These are phyloP conservation scores for Tulasnella sp. DNA, from an alignment of 768 basidiomycete species.

Conservation along the genomic window DNA sequence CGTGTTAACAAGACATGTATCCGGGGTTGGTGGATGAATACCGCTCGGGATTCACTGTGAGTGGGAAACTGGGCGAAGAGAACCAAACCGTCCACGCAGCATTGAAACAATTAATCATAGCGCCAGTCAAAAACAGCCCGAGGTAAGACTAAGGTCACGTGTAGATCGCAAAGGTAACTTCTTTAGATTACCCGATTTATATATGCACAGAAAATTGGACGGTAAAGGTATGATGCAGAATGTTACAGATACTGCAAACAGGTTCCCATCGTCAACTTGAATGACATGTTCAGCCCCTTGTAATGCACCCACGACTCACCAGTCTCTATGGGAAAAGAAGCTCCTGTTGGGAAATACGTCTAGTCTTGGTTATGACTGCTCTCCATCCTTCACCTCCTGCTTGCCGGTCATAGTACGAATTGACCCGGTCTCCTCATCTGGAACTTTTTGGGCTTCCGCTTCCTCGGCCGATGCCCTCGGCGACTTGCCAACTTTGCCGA, in stretches of 20 bases:
- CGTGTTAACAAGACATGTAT: neutral
- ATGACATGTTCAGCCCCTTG: neutral
- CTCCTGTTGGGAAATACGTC: neutral
- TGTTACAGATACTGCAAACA: neutral
- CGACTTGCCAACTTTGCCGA: slow-evolving; percentile 30
- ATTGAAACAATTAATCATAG: neutral
- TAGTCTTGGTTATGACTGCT: neutral
- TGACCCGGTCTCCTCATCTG: neutral
- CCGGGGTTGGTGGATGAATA: neutral
- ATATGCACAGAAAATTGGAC: neutral
- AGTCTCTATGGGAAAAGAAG: neutral
- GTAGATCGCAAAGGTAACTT: neutral
- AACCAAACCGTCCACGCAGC: neutral
- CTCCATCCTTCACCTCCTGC: neutral
- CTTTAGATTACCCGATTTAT: neutral
- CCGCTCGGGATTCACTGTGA: neutral
- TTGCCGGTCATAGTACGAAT: neutral
- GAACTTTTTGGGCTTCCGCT: neutral
- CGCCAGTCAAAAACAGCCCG: neutral
- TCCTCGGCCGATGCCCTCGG: neutral
- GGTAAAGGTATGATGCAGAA: neutral
- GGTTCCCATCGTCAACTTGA: neutral
- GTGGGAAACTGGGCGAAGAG: too few relatives aligned
- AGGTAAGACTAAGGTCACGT: neutral
- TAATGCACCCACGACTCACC: neutral